Conservation (phyloP, 108 stramenopile genomes). For the Nannochloropsis granulata region DNA sequence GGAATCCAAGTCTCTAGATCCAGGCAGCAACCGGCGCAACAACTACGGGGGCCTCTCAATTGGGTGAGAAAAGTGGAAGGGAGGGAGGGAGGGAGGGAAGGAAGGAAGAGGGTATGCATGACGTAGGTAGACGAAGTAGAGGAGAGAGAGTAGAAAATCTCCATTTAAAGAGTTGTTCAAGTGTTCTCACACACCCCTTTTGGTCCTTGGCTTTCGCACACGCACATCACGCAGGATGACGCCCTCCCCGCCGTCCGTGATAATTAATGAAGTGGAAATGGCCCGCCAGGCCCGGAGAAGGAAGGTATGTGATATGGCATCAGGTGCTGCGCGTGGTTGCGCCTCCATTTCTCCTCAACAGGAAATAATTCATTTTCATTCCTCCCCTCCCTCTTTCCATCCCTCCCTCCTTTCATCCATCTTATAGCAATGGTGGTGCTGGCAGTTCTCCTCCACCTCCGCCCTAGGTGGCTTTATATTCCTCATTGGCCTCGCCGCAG, state of each 20-base stretch:
- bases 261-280: background rate
- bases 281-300: background rate
- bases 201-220: background rate
- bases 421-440: background rate
- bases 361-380: too few relatives aligned
- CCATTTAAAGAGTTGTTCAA: background rate
- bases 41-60: background rate
- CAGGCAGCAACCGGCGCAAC: background rate
- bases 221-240: background rate
- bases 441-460: background rate
- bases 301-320: background rate
- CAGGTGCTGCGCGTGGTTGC: too few relatives aligned
- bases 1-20: background rate
- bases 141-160: background rate
- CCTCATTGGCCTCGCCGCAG: background rate
- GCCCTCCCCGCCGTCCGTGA: background rate
- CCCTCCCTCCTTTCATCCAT: too few relatives aligned
- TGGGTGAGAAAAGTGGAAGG: background rate
- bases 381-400: too few relatives aligned
- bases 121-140: background rate
- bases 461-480: background rate
- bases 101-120: background rate
- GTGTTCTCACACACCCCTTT: too few relatives aligned
- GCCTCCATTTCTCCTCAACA: too few relatives aligned
- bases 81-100: background rate